phyloP scores from a whole-genome alignment of 2,329 filamentous ascomycete genomes.

The Beauveria rudraprayagi region DNA sequence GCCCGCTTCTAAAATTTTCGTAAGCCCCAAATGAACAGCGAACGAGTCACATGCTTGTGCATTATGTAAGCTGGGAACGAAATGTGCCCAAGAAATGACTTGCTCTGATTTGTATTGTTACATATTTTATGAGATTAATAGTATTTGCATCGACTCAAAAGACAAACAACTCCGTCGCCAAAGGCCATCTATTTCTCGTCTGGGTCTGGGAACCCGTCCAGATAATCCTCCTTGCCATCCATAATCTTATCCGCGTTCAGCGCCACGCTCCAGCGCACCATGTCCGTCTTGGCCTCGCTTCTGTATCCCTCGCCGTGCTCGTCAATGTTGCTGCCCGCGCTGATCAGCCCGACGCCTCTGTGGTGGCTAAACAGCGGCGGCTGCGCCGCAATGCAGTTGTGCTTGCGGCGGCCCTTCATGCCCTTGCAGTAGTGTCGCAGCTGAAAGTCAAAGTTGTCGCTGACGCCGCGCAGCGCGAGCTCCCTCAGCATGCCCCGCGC shows the following conservation, averaged over 20 bases:
- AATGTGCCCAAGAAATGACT: no score
- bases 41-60: no score
- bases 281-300: constrained; percentile 16
- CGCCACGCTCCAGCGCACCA: constrained; percentile 12
- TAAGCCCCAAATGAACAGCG: no score
- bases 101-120: no score
- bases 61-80: no score
- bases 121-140: no score
- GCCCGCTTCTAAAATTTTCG: no score
- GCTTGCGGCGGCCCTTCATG: constrained; percentile 22
- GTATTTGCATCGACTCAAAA: no score
- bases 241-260: constrained; percentile 7
- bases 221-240: constrained; percentile 1
- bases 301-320: constrained; percentile 23
- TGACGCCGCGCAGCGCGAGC: constrained; percentile 29
- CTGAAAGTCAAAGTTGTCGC: constrained; percentile 33
- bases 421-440: constrained; percentile 38
- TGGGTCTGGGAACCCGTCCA: neutral
- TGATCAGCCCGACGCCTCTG: constrained; percentile 27
- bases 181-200: neutral
- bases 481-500: constrained; percentile 31
- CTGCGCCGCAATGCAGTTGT: constrained; percentile 31
- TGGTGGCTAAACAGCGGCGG: constrained; percentile 39
- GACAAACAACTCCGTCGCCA: no score
- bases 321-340: constrained; percentile 27